phyloP scores from a whole-genome alignment of 306 rosid species.

The Elaeagnus macrophylla region DNA sequence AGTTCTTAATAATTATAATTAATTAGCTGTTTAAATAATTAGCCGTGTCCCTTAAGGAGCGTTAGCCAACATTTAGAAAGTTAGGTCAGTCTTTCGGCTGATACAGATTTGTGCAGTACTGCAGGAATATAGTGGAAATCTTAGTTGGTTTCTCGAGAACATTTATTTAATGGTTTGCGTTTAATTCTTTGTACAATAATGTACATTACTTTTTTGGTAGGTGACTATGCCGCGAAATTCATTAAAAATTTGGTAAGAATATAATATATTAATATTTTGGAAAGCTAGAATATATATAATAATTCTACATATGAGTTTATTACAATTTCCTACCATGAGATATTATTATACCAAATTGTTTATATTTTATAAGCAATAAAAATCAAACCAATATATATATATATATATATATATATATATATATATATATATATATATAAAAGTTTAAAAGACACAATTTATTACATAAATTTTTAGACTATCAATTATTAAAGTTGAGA shows the following conservation, averaged over 20 bases:
- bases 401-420: no score
- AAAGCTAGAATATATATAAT: constrained; percentile 3
- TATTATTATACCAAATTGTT: no score
- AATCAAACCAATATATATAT: no score
- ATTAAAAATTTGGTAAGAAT: not conserved
- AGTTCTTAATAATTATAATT: no score
- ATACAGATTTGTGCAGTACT: constrained; percentile 22
- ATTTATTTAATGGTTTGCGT: not conserved
- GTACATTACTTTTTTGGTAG: constrained; percentile 27
- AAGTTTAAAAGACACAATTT: no score
- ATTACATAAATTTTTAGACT: no score
- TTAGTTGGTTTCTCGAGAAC: constrained; percentile 43
- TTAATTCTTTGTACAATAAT: constrained; percentile 18
- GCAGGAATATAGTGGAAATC: constrained; percentile 50
- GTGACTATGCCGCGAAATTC: constrained; percentile 22
- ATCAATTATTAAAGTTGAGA: no score
- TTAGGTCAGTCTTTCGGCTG: constrained; percentile 23
- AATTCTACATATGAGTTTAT: no score
- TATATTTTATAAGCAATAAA: no score
- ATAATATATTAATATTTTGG: not conserved
- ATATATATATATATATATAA: no score
- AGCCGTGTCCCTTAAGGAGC: constrained; percentile 19
- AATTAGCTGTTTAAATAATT: not conserved
- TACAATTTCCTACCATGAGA: no score
- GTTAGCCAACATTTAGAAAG: constrained; percentile 30